Evolutionary conservation across 2,329 filamentous ascomycete genomes (phyloP).

Genomic region (Cryphonectria parasitica): DNA sequence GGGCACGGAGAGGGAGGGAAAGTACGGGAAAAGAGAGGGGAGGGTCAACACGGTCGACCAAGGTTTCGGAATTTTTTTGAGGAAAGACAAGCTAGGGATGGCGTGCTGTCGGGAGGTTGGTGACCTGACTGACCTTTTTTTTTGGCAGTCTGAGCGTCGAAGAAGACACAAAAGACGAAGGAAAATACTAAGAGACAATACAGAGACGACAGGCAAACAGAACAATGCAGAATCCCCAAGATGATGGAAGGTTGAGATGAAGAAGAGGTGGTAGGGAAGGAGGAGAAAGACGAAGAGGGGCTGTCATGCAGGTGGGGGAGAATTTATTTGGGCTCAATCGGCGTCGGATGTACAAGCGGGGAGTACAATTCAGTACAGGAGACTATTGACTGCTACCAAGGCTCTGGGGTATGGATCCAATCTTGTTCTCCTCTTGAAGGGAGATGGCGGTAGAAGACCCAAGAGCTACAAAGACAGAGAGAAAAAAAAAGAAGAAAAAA

Average conservation of each 20-base stretch:
- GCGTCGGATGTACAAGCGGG: neutral
- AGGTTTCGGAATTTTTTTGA: conserved; percentile 14
- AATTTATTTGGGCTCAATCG: conserved; percentile 27
- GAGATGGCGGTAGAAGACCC: neutral
- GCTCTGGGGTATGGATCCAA: neutral
- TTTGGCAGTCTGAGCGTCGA: conserved; percentile 1
- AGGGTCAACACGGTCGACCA: conserved; percentile 3
- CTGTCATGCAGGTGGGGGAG: conserved; percentile 32
- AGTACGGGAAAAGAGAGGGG: conserved; percentile 16
- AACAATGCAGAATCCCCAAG: neutral
- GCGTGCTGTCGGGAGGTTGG: conserved; percentile 3
- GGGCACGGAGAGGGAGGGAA: neutral
- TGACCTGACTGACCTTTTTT: conserved; percentile 4
- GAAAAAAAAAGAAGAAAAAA: neutral
- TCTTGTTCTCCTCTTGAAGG: neutral
- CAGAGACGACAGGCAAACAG: neutral
- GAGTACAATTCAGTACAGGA: neutral
- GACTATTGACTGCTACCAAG: neutral
- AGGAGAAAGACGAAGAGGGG: conserved; percentile 15
- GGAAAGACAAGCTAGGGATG: conserved; percentile 14
- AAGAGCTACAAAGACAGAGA: neutral
- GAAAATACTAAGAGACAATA: neutral
- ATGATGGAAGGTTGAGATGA: conserved; percentile 6
- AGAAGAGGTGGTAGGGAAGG: conserved; percentile 26
- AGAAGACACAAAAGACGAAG: conserved; percentile 2